Conservation (phyloP, 169 alveolate species). For the Babesia bovis region DNA sequence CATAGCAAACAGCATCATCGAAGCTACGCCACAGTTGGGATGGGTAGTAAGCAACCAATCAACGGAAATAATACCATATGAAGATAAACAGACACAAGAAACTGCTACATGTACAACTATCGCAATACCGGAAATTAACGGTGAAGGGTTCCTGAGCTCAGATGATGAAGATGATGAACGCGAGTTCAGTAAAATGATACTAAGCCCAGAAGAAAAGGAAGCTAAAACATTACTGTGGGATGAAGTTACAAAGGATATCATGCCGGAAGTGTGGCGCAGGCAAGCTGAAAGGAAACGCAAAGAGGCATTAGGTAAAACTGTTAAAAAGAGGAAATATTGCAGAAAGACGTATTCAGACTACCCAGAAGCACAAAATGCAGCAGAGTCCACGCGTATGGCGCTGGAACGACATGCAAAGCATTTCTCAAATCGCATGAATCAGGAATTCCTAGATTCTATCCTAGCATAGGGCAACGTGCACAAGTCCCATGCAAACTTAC, state of each 20-base stretch:
- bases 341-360: slow-evolving; percentile 53
- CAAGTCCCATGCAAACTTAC: no score
- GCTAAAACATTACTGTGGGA: slow-evolving; percentile 84
- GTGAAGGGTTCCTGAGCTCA: slow-evolving; percentile 16
- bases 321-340: slow-evolving; percentile 62
- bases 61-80: not conserved
- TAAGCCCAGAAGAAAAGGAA: slow-evolving; percentile 78
- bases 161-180: slow-evolving; percentile 70
- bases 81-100: not conserved
- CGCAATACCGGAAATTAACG: not conserved
- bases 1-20: slow-evolving; percentile 41
- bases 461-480: slow-evolving; percentile 2
- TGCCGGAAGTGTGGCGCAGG: slow-evolving; percentile 79
- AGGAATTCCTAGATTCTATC: slow-evolving; percentile 49
- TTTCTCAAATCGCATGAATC: slow-evolving; percentile 62
- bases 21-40: slow-evolving; percentile 29
- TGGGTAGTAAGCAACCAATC: slow-evolving; percentile 4
- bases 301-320: slow-evolving; percentile 54
- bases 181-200: slow-evolving; percentile 69
- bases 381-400: slow-evolving; percentile 69
- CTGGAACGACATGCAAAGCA: slow-evolving; percentile 66
- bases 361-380: slow-evolving; percentile 68
- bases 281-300: slow-evolving; percentile 68
- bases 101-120: not conserved
- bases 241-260: slow-evolving; percentile 80